Base-by-base conservation (phyloP, 1,284 basidiomycete species). In the Pseudomicrostroma phylloplanum region DNA sequence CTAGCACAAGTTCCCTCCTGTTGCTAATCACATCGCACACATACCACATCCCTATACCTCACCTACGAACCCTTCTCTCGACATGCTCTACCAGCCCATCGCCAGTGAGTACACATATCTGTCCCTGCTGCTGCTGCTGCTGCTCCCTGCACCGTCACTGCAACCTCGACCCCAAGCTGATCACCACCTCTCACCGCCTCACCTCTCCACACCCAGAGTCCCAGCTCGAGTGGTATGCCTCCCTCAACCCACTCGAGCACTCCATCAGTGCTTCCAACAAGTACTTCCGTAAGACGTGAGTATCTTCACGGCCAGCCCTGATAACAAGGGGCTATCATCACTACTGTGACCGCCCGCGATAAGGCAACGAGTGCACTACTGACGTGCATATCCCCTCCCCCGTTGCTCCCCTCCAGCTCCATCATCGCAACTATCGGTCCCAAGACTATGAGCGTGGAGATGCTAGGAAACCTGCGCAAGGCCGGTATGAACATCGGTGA, bases 381-480 rank as follows among this genome's bases (percentile, higher is more conserved):
- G 9, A 36, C 30, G 30, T 9, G 30, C 4, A 9, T 36, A 36
- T 23, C 49, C 58, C 26, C 39, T 57, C 6, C 23, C 1, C 4
- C 59, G 30, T 23, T 21, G 4, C 39, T 43, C 49, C 30, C 48
- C 8, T 40, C n/a, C 55, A 76, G 72, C 56, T 77, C 77, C 15
- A 79, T 79, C 66, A 72, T 79, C 61, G 65, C 73, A 39, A 79
- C 77, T 57, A 78, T 79, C 54, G 77, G 77, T 43, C 77, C 77
- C 62, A 77, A 77, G 71, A 76, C 74, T 56, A 78, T 74, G 65
- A 69, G 62, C 64, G 73, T 77, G 51, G 67, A 73, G 61, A 72
- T 71, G 69, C 68, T 79, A 56, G 71, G 68, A 51, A 68, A 70
- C 56, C 74, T 79, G 49, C 73, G 76, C 36, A 67, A 72, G 61